phyloP scores from a whole-genome alignment of 2,329 filamentous ascomycete species.

The Pseudogymnoascus sp. region DNA sequence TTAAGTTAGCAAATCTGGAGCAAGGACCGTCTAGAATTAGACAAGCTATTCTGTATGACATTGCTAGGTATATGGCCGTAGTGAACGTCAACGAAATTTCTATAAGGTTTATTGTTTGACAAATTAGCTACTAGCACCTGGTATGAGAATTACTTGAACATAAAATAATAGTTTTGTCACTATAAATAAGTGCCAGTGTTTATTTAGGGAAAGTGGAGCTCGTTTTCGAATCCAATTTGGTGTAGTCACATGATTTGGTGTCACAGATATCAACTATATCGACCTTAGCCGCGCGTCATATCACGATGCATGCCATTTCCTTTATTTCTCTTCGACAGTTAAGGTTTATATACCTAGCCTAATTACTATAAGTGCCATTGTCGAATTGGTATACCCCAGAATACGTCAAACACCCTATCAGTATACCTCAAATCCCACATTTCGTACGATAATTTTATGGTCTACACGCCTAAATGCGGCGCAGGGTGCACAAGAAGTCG shows the following conservation, averaged over 20 bases:
- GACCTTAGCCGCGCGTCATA: constrained; percentile 5
- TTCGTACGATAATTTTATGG: not conserved
- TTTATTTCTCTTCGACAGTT: not conserved
- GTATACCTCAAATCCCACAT: not conserved
- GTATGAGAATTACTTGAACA: not conserved
- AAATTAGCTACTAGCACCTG: not conserved
- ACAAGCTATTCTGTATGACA: not conserved
- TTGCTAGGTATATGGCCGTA: not conserved
- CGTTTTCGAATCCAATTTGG: not conserved
- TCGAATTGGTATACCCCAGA: not conserved
- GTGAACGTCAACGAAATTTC: not conserved
- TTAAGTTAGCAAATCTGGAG: not conserved
- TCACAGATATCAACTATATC: not conserved
- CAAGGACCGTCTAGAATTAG: not conserved
- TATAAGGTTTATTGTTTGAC: not conserved
- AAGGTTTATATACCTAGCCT: not conserved
- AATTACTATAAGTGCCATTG: not conserved
- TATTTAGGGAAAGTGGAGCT: not conserved
- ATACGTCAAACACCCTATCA: not conserved
- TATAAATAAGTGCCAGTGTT: not conserved
- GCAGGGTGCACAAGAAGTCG: constrained; percentile 31
- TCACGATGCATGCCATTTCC: not conserved
- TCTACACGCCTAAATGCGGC: constrained; percentile 13
- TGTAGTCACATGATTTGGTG: not conserved
- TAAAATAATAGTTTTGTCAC: not conserved